Evolutionary conservation across 129 eudicot species (phyloP), one percentile per base, ranked within the genome.

Genomic region (Artemisia argyi): DNA sequence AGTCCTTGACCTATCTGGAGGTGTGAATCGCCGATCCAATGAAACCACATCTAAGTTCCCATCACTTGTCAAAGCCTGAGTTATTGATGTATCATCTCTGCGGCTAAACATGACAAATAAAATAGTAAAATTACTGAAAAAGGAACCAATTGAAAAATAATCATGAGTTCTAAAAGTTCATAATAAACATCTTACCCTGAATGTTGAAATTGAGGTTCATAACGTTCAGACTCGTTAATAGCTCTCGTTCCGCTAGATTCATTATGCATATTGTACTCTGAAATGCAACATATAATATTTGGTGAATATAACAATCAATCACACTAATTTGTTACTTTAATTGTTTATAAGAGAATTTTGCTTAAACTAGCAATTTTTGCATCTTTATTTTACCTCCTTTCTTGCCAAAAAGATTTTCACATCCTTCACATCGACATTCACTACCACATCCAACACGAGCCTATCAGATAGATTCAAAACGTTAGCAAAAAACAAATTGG

Each of bases 361-460:
- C 5, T 20, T 17, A 26, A 60, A 1, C 7, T 32, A 63, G 49
- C 7, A 15, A 17, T 73, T 20, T 51, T 63, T 30, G 48, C 61
- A 51, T 68, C 49, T 14, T 13, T 11, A 30, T 39, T 35, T 73
- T 87, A 92, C 98, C 98, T 76, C 74, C 88, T 77, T 66, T 83
- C 48, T 14, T 84, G 58, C 96, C 96, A 63, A 42, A 71, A 42
- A 62, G 69, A 82, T 89, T 89, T 78, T 85, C n/a, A 76, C 95
- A 92, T 82, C 92, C 95, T 65, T 83, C 87, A 80, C 98, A 92
- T 2, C 90, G 85, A 72, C 98, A 92, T 74, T 82, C 92, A 78
- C 60, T 84, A 60, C 85, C 68, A 72, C 96, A 89, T 78, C 96
- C 92, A 72, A 92, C 89, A 32, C 82, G 76, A 30, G 89, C 84